Evolutionary conservation across 192 early-diverging fungal genomes (phyloP), one percentile per base, ranked within the genome.

Genomic region (Irineochytrium annulatum): DNA sequence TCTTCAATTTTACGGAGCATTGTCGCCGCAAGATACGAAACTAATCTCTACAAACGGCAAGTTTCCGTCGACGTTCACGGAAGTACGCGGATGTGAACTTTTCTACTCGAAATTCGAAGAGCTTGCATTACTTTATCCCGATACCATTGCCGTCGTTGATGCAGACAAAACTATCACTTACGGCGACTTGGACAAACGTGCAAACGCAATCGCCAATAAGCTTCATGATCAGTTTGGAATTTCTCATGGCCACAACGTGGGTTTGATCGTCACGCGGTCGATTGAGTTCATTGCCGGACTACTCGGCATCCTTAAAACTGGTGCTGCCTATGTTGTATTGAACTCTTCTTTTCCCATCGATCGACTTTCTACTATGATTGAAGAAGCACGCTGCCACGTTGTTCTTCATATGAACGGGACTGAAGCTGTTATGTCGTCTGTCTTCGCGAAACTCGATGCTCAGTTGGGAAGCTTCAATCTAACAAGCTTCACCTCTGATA

Each of bases 321-420:
- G 69, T 43, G 73, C 46, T 14, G 43, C 45, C n/a, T 74, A 57
- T 56, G 60, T 72, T 2, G 68, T 68, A 3, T 32, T 74, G 13
- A 37, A 39, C 27, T 34, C 46, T 2, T 34, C 39, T 19, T 37
- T 51, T 33, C 73, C 73, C 24, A n/a, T 27, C 13, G 64, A 72
- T 14, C 69, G 72, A 14, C 56, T 72, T 34, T 17, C 44, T 3
- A 72, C 44, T 30, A 74, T 74, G 19, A 24, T 74, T 1, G 33
- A 30, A 22, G 52, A 26, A 8, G 56, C 45, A 2, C 20, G 14
- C 27, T 34, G 35, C 52, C 29, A 28, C 8, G 33, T 58, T 17
- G 14, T 68, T 3, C 34, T 68, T 33, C 43, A 20, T n/a, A 66
- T 45, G 26, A n/a, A n/a, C n/a, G n/a, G n/a, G n/a, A n/a, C n/a